Percentiles rank a stretch among this genome's conserved stretches.
phyloP scores from a whole-genome alignment of 169 alveolate genomes.

The Plasmodium cynomolgi region DNA sequence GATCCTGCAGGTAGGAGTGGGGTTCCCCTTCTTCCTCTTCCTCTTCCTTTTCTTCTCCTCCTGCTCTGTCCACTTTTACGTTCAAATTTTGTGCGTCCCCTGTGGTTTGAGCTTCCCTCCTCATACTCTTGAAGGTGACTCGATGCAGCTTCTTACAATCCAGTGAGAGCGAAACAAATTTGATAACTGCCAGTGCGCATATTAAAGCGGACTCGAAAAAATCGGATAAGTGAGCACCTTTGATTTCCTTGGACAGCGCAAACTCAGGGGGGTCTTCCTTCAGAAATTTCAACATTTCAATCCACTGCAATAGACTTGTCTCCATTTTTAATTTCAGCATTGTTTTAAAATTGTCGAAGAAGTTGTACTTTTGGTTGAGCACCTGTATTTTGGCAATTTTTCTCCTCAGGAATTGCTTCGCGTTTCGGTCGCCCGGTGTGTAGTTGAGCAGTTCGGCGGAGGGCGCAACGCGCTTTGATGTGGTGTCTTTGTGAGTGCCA shows the following conservation, averaged over 20 bases:
- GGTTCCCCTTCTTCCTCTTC: not conserved
- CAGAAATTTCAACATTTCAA: constrained; percentile 44
- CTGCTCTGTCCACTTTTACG: not conserved
- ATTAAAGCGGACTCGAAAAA: constrained; percentile 65
- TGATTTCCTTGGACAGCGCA: not conserved
- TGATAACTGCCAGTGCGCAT: constrained; percentile 45
- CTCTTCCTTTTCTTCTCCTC: too few species aligned
- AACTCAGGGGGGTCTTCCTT: constrained; percentile 43
- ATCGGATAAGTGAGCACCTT: constrained; percentile 4
- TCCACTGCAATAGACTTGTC: constrained; percentile 54
- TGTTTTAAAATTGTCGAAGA: constrained; percentile 37
- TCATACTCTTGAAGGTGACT: not conserved
- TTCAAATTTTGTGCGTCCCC: not conserved
- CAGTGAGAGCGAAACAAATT: constrained; percentile 56
- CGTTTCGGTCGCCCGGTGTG: not conserved
- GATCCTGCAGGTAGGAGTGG: not conserved
- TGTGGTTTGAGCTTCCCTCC: not conserved
- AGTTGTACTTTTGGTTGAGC: constrained; percentile 37
- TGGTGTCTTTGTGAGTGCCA: not conserved
- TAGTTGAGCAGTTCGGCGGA: not conserved
- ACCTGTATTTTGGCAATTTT: constrained; percentile 24
- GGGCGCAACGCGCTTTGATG: not conserved
- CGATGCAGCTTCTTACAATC: constrained; percentile 46
- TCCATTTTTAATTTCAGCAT: constrained; percentile 20
- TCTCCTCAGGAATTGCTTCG: not conserved